These are phyloP conservation scores for Paraphoma sp. DNA, from an alignment of 2,329 filamentous ascomycete genomes.

Conservation along the genomic window DNA sequence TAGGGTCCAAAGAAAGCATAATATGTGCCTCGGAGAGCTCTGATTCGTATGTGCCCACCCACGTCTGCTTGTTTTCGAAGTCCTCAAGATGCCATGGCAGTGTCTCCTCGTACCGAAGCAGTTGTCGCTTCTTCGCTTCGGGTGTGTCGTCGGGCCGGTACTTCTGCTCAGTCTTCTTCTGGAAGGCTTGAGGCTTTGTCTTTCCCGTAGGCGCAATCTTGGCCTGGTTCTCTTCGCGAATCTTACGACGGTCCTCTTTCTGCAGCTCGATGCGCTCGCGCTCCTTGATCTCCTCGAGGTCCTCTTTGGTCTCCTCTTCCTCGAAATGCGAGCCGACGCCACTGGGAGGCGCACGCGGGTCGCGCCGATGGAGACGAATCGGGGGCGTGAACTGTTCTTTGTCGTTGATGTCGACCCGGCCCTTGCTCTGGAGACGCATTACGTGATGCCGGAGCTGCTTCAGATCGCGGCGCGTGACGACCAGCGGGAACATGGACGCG, in stretches of 20 bases:
- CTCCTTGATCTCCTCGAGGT: conserved; percentile 70
- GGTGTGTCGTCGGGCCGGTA: conserved; percentile 79
- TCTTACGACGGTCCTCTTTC: conserved; percentile 80
- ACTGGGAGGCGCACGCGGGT: conserved; percentile 71
- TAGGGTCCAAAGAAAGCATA: conserved; percentile 73
- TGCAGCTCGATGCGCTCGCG: conserved; percentile 63
- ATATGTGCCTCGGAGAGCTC: conserved; percentile 83
- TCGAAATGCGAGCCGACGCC: conserved; percentile 43
- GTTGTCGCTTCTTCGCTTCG: conserved; percentile 71
- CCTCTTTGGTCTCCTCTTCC: conserved; percentile 68
- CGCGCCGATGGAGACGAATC: conserved; percentile 86
- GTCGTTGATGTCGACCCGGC: conserved; percentile 71
- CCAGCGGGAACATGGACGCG: conserved; percentile 62
- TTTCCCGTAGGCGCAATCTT: conserved; percentile 86
- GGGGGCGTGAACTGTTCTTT: conserved; percentile 85
- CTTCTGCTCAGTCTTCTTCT: conserved; percentile 86
- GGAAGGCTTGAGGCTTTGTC: conserved; percentile 68
- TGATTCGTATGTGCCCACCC: conserved; percentile 89
- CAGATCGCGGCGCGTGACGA: conserved; percentile 82
- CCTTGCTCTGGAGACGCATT: conserved; percentile 75
- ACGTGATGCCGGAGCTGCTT: conserved; percentile 85
- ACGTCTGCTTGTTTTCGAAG: conserved; percentile 92
- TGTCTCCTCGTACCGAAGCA: conserved; percentile 87
- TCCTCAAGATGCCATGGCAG: conserved; percentile 97
- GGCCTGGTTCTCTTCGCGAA: conserved; percentile 84